Percentiles rank a stretch among this genome's conserved stretches.
These are phyloP conservation scores for Periconia sp. DNA, from an alignment of 2,329 filamentous ascomycete genomes.

Conservation along the genomic window DNA sequence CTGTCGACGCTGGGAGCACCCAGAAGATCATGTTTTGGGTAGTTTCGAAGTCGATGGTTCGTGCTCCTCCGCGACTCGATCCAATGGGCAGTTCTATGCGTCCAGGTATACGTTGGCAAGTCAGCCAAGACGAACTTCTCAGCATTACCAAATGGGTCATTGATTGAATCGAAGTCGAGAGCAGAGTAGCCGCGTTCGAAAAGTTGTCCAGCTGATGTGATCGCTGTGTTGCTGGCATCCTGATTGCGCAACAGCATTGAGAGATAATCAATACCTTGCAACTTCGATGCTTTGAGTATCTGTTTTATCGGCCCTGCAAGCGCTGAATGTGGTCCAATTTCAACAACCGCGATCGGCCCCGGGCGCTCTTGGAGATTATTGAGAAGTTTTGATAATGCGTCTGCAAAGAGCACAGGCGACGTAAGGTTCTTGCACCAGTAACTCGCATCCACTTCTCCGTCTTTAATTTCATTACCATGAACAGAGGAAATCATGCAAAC, in stretches of 20 bases:
- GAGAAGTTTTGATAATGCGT: slow-evolving; percentile 10
- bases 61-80: slow-evolving; percentile 13
- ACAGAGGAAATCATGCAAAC: not conserved
- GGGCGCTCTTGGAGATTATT: not conserved
- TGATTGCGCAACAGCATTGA: not conserved
- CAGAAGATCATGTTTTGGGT: slow-evolving; percentile 12
- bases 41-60: slow-evolving; percentile 13
- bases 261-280: not conserved
- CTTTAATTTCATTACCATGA: not conserved
- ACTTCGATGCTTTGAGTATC: not conserved
- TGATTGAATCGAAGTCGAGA: not conserved
- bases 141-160: not conserved
- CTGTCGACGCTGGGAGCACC: slow-evolving; percentile 21
- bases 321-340: slow-evolving; percentile 36
- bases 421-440: slow-evolving; percentile 43
- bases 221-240: slow-evolving; percentile 2
- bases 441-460: slow-evolving; percentile 15
- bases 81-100: slow-evolving; percentile 24
- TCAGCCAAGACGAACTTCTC: slow-evolving; percentile 2
- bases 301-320: slow-evolving; percentile 24
- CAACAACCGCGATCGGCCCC: slow-evolving; percentile 22
- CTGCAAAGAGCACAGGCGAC: slow-evolving; percentile 6
- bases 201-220: slow-evolving; percentile 16
- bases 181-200: slow-evolving; percentile 2
- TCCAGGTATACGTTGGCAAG: slow-evolving; percentile 27